A percentile compares a stretch with the other conserved stretches of the same genome.
phyloP scores from a whole-genome alignment of 495 filamentous ascomycete genomes.

The Xeromyces bisporus region DNA sequence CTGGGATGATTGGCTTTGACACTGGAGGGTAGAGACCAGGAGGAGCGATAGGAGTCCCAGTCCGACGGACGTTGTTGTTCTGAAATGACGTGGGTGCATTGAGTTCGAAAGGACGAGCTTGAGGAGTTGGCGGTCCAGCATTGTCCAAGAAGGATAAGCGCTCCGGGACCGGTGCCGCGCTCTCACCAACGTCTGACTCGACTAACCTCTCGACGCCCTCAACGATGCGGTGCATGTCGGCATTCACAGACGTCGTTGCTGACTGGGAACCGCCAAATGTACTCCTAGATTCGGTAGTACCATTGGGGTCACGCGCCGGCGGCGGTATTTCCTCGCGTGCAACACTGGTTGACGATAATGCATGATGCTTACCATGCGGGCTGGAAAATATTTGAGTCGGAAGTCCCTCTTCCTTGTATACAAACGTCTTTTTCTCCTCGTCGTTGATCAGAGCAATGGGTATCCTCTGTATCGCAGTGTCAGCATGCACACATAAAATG shows the following conservation, averaged over 20 bases:
- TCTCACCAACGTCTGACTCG: conserved; percentile 34
- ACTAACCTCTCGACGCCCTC: conserved; percentile 43
- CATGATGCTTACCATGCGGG: conserved; percentile 20
- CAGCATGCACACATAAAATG: conserved; percentile 1
- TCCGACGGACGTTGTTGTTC: conserved; percentile 10
- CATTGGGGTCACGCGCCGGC: conserved; percentile 13
- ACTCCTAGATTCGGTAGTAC: conserved; percentile 20
- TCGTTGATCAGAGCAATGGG: conserved; percentile 30
- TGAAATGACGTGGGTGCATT: conserved; percentile 10
- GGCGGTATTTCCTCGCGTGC: conserved; percentile 29
- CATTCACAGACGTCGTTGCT: conserved; percentile 28
- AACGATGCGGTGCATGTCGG: conserved; percentile 44
- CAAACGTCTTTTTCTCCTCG: conserved; percentile 34
- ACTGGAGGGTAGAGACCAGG: conserved; percentile 21
- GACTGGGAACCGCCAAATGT: conserved; percentile 29
- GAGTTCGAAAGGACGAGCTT: conserved; percentile 11
- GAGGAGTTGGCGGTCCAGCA: conserved; percentile 11
- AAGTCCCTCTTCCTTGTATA: conserved; percentile 39
- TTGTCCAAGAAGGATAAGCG: conserved; percentile 11
- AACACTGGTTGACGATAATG: conserved; percentile 22
- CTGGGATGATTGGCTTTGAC: conserved; percentile 11
- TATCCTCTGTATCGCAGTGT: conserved; percentile 18
- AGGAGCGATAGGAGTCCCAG: conserved; percentile 18
- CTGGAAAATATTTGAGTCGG: conserved; percentile 32
- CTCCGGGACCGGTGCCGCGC: conserved; percentile 16